phyloP scores from a whole-genome alignment of 306 rosid genomes.

The Vachellia pachyceras region DNA sequence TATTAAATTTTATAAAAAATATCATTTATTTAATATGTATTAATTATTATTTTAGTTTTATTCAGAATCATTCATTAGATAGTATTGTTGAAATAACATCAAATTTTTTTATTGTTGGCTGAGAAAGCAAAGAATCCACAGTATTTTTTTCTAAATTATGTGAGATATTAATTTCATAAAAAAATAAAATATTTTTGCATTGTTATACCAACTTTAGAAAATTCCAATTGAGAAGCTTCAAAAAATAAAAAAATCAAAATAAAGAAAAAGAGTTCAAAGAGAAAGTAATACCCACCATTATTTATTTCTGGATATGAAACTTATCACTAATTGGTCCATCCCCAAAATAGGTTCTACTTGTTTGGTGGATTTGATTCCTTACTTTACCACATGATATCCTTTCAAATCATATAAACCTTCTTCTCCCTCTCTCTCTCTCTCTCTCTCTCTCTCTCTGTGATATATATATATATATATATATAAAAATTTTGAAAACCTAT shows the following conservation, averaged over 20 bases:
- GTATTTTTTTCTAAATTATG: not conserved
- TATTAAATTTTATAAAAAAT: too few species aligned
- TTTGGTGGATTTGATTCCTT: not conserved
- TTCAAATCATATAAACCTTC: not conserved
- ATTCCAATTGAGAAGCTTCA: not conserved
- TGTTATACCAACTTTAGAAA: not conserved
- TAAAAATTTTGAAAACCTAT: too few species aligned
- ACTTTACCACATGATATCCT: not conserved
- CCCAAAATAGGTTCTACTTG: not conserved
- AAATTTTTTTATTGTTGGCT: too few species aligned
- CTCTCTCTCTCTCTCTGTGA: too few species aligned
- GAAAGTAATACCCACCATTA: not conserved
- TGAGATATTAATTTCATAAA: not conserved
- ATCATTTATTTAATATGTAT: too few species aligned
- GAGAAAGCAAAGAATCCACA: too few species aligned
- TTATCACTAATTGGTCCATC: not conserved
- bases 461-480: too few species aligned
- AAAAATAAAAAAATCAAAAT: too few species aligned
- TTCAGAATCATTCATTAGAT: too few species aligned
- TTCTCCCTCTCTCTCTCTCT: too few species aligned
- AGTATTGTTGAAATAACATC: too few species aligned
- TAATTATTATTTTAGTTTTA: too few species aligned
- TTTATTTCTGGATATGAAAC: not conserved
- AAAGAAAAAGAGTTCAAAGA: not conserved
- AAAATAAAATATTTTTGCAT: not conserved